Conservation (phyloP, 805 yeast species). For the Ogataea salicorniae region DNA sequence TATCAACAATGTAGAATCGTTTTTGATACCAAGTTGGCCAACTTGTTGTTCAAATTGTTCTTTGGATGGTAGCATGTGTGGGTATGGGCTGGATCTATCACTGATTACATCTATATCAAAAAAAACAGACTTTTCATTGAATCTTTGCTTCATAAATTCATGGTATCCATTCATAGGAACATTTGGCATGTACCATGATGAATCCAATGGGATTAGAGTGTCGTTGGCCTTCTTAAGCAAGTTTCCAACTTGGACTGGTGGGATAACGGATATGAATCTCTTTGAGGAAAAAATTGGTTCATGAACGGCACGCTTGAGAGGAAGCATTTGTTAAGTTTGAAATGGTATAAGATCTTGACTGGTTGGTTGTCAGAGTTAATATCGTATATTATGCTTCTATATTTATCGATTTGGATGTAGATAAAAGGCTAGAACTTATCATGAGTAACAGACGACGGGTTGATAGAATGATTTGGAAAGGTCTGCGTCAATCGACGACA, state of each 20-base stretch:
- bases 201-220: conserved; percentile 58
- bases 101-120: conserved; percentile 74
- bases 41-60: conserved; percentile 50
- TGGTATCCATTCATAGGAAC: conserved; percentile 51
- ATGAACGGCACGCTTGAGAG: too few relatives aligned
- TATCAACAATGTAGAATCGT: conserved; percentile 61
- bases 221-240: conserved; percentile 10
- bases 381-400: too few relatives aligned
- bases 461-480: too few relatives aligned
- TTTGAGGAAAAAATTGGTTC: not conserved
- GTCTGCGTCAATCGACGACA: too few relatives aligned
- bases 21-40: conserved; percentile 49
- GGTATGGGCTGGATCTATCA: conserved; percentile 57
- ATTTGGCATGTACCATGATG: conserved; percentile 92
- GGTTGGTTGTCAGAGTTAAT: too few relatives aligned
- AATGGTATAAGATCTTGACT: too few relatives aligned
- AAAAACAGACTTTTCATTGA: conserved; percentile 57
- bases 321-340: not conserved
- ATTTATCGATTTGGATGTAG: too few relatives aligned
- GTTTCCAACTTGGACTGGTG: conserved; percentile 20
- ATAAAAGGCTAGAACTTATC: too few relatives aligned
- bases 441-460: too few relatives aligned
- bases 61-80: conserved; percentile 83
- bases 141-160: conserved; percentile 54
- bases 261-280: conserved; percentile 6